A percentile compares a stretch with the other conserved stretches of the same genome.
Evolutionary conservation across 768 basidiomycete genomes (phyloP).

Genomic region (Asterophora lycoperdoides): DNA sequence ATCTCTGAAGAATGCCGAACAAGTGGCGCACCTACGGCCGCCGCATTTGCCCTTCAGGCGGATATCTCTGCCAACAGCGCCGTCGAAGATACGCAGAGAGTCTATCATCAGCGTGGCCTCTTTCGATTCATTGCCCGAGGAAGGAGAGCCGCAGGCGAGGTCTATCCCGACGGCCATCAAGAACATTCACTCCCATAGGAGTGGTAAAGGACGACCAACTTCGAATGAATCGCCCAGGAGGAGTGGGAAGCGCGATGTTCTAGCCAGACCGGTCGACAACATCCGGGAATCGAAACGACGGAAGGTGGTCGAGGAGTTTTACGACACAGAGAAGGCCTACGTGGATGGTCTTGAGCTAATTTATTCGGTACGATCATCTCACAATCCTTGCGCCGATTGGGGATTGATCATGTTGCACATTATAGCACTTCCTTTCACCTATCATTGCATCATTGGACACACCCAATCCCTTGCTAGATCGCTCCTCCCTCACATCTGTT

Average conservation of each 20-base stretch:
- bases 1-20: conserved; percentile 15
- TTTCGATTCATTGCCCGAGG: conserved; percentile 67
- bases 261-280: conserved; percentile 40
- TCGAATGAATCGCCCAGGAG: conserved; percentile 39
- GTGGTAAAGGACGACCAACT: conserved; percentile 29
- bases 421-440: conserved; percentile 77
- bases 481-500: conserved; percentile 62
- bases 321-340: conserved; percentile 77
- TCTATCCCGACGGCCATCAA: conserved; percentile 30
- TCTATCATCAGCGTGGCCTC: conserved; percentile 71
- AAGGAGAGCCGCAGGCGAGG: conserved; percentile 25
- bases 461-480: conserved; percentile 61
- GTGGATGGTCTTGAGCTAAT: conserved; percentile 79
- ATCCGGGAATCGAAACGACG: conserved; percentile 51
- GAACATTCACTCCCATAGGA: conserved; percentile 23
- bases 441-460: conserved; percentile 74
- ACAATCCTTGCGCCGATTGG: background rate
- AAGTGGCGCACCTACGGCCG: conserved; percentile 32
- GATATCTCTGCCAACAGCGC: conserved; percentile 54
- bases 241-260: conserved; percentile 32
- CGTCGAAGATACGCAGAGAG: conserved; percentile 50
- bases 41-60: conserved; percentile 59
- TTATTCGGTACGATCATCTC: conserved; percentile 55
- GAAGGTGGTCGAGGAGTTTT: conserved; percentile 77
- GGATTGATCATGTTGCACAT: conserved; percentile 4